Conservation (phyloP, 2,329 filamentous ascomycete species). For the Apiospora koreana region DNA sequence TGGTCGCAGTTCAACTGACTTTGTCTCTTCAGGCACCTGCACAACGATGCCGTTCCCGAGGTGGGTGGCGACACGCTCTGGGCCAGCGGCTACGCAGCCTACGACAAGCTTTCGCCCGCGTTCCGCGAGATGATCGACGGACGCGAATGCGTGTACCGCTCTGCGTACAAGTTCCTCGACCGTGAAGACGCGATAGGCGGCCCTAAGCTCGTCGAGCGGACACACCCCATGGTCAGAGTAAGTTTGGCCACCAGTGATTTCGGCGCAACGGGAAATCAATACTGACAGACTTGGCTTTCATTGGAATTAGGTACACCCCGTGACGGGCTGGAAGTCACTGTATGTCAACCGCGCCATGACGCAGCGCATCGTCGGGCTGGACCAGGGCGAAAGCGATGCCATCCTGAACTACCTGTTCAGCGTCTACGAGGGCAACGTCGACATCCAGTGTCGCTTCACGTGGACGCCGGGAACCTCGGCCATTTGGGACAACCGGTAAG, state of each 20-base stretch:
- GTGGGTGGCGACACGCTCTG: slow-evolving; percentile 9
- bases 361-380: slow-evolving; percentile 52
- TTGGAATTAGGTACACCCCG: slow-evolving; percentile 1
- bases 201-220: background rate
- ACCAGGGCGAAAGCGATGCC: slow-evolving; percentile 57
- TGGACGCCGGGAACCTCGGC: slow-evolving; percentile 49
- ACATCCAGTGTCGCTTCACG: slow-evolving; percentile 60
- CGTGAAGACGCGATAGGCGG: background rate
- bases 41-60: slow-evolving; percentile 10
- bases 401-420: slow-evolving; percentile 57
- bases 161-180: background rate
- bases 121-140: slow-evolving; percentile 13
- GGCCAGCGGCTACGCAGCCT: slow-evolving; percentile 12
- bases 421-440: slow-evolving; percentile 57
- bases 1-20: no score
- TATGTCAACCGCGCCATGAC: slow-evolving; percentile 60
- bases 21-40: background rate
- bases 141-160: background rate
- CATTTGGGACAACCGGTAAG: slow-evolving; percentile 57
- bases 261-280: background rate
- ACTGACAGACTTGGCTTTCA: background rate
- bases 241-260: background rate
- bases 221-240: slow-evolving; percentile 11
- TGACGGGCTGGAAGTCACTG: slow-evolving; percentile 34
- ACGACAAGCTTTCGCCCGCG: slow-evolving; percentile 11